Evolutionary conservation across 768 basidiomycete species (phyloP), one percentile per base, ranked within the genome.

Genomic region (Suillus alpinus): DNA sequence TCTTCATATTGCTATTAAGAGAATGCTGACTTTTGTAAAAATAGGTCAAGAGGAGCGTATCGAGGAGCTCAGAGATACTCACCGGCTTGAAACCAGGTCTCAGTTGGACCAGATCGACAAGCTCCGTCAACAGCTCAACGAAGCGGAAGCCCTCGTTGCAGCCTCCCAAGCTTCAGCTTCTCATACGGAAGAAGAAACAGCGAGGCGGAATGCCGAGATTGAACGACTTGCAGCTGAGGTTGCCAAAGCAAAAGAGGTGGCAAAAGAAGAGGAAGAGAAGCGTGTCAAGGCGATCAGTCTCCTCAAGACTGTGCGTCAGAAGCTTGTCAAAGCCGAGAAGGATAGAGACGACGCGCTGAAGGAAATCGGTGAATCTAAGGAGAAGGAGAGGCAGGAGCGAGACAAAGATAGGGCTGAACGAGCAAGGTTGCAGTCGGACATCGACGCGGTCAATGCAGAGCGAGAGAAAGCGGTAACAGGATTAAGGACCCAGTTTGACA

Each of bases 191-290:
- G 82, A 81, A 37, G 78, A 81, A 14, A 68, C 76, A 5, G 71
- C 78, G 1, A 84, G 80, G 58, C 83, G 80, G 44, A 81, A 83
- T 57, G 73, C 75, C 0, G 86, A 91, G 43, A 74, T 88, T 0
- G 80, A 82, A 2, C 81, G 79, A 18, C 76, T 94, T n/a, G 79
- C 80, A 51, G 72, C 79, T 18, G 92, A 97, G 59, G 73, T 88
- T 1, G 81, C 86, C 51, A 83, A 82, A 49, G 75, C 82, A 3
- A 87, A 86, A 64, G 78, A 77, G 20, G 59, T 78, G 10, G 88
- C 86, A 6, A 97, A 92, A 72, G 95, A 98, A 62, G 97, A 98
- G 70, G 97, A 98, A 73, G 97, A 99, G 75, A 98, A 99, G 75
- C 86, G 96, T 13, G 85, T 87, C 20, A 99, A 98, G 69, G 95